Evolutionary conservation across 1,139 yeast species (phyloP), one percentile per base, ranked within the genome.

Genomic region (Suhomyces chickasaworum): DNA sequence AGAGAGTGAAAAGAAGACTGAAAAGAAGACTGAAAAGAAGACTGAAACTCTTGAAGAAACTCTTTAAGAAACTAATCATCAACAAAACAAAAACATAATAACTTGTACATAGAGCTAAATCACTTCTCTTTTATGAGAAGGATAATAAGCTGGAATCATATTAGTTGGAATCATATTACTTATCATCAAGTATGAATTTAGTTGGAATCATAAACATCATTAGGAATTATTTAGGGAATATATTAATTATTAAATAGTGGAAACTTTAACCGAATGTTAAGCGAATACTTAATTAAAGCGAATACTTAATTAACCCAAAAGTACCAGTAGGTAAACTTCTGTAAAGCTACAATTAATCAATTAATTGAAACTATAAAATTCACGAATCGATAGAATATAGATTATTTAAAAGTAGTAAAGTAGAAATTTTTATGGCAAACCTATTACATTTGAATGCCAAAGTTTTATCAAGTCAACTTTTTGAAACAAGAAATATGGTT

Each of bases 381-480:
- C 20, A 23, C 29, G 5, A 35, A 20, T 23, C 15, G 13, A 32
- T 17, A 37, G 23, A 27, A 37, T 20, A 35, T 35, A 23, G 32
- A 8, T 36, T 22, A 10, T 21, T 35, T 22, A 20, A 21, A 13
- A 21, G 20, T 23, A 18, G 7, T 22, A n/a, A n/a, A n/a, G 37
- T 35, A 35, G 18, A 35, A 22, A 22, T 6, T 35, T 35, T 16
- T 35, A 21, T 13, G 10, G 15, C 37, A 21, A 35, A 23, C 27
- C 29, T n/a, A 15, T 22, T 21, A 13, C 29, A 22, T 8, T 20
- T 35, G 37, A 12, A 23, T 23, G 43, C 43, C 38, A 27, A 40
- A 40, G 43, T 40, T 40, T 25, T 34, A 25, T 15, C 36, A 22
- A 20, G 25, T 33, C 15, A 33, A 40, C 38, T 34, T 25, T 34